Evolutionary conservation across 2,329 filamentous ascomycete genomes (phyloP).

Genomic region (Verruconis gallopava): DNA sequence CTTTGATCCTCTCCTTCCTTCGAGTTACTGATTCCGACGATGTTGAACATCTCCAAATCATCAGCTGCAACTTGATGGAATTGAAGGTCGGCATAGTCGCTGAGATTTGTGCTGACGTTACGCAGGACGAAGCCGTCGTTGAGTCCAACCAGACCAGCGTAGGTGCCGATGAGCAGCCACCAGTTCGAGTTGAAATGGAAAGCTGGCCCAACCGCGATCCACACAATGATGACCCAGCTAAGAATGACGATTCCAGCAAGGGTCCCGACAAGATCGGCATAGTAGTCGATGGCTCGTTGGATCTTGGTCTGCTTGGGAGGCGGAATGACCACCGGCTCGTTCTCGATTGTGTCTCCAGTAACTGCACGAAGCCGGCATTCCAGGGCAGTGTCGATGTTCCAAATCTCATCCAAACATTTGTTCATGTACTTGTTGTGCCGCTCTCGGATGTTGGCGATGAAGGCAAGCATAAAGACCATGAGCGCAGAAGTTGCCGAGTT

Average conservation of each 20-base stretch:
- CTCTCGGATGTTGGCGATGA: slow-evolving; percentile 28
- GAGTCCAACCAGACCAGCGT: slow-evolving; percentile 34
- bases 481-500: slow-evolving; percentile 33
- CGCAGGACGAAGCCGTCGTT: slow-evolving; percentile 34
- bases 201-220: slow-evolving; percentile 27
- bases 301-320: slow-evolving; percentile 21
- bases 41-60: slow-evolving; percentile 7
- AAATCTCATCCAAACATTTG: slow-evolving; percentile 22
- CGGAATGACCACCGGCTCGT: slow-evolving; percentile 6
- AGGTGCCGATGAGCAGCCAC: slow-evolving; percentile 37
- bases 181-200: slow-evolving; percentile 32
- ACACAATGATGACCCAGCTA: slow-evolving; percentile 23
- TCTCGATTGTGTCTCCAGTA: background rate
- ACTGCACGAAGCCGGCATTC: background rate
- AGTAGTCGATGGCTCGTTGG: slow-evolving; percentile 30
- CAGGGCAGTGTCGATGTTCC: slow-evolving; percentile 22
- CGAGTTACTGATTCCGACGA: background rate
- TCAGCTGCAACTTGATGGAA: slow-evolving; percentile 11
- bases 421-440: slow-evolving; percentile 23
- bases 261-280: slow-evolving; percentile 31
- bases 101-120: slow-evolving; percentile 28
- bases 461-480: slow-evolving; percentile 29
- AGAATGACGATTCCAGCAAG: slow-evolving; percentile 28
- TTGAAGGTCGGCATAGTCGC: slow-evolving; percentile 13
- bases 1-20: background rate